Evolutionary conservation across 2,329 filamentous ascomycete species (phyloP).

Genomic region (Sclerotinia spermophila): DNA sequence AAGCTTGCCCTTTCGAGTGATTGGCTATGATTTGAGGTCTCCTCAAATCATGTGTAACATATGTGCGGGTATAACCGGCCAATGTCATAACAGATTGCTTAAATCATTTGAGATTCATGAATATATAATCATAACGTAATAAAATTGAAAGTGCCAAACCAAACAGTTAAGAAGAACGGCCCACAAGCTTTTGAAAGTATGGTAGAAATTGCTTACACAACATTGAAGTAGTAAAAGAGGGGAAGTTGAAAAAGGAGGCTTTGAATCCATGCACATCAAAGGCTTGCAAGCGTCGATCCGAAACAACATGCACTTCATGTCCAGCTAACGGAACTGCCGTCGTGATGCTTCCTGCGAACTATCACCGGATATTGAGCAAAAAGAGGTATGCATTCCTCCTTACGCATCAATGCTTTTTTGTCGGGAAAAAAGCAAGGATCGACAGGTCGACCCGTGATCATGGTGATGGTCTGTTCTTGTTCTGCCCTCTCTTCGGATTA

Average conservation of each 20-base stretch:
- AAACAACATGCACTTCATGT: not conserved
- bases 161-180: not conserved
- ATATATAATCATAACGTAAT: constrained; percentile 8
- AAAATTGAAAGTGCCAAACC: not conserved
- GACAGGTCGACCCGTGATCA: not conserved
- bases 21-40: not conserved
- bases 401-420: not conserved
- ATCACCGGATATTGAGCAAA: not conserved
- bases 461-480: not conserved
- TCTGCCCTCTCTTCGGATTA: not conserved
- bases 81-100: not conserved
- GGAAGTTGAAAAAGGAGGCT: not conserved
- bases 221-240: not conserved
- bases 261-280: not conserved
- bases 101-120: not conserved
- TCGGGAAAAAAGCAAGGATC: not conserved
- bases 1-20: not conserved
- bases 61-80: not conserved
- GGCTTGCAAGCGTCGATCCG: not conserved
- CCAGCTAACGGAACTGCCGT: not conserved
- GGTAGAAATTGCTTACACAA: constrained; percentile 8
- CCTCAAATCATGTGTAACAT: constrained; percentile 4
- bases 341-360: not conserved
- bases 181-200: not conserved
- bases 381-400: not conserved